phyloP scores from a whole-genome alignment of 73 alveolate species.

The Paramecium octaurelia region DNA sequence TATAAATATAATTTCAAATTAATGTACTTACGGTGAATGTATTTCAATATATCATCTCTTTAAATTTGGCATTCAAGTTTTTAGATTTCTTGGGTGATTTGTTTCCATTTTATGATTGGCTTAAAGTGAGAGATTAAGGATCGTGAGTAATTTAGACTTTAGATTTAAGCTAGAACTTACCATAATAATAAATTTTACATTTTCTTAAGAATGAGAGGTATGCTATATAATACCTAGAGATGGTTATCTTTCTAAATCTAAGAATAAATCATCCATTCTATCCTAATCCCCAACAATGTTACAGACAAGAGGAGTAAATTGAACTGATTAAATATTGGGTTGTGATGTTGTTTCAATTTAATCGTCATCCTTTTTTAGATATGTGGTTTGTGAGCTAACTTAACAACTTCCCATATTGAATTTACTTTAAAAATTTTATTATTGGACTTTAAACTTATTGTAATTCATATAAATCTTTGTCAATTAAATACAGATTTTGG shows the following conservation, averaged over 20 bases:
- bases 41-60: not conserved
- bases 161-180: not conserved
- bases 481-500: not conserved
- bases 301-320: not conserved
- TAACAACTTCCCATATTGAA: not conserved
- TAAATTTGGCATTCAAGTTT: not conserved
- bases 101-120: not conserved
- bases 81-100: not conserved
- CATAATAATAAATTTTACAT: not conserved
- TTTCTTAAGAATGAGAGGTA: not conserved
- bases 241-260: not conserved
- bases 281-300: constrained; percentile 3
- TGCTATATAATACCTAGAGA: not conserved
- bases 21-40: not conserved
- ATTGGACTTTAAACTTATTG: not conserved
- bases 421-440: not conserved
- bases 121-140: not conserved
- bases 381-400: not conserved
- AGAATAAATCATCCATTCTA: constrained; percentile 12
- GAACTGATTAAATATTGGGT: not conserved
- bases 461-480: not conserved
- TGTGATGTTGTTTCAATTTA: not conserved
- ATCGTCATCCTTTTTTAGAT: not conserved
- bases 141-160: not conserved
- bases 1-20: not conserved